These are phyloP conservation scores for Pterulicium gracile DNA, from an alignment of 1,284 basidiomycete species.

Conservation along the genomic window DNA sequence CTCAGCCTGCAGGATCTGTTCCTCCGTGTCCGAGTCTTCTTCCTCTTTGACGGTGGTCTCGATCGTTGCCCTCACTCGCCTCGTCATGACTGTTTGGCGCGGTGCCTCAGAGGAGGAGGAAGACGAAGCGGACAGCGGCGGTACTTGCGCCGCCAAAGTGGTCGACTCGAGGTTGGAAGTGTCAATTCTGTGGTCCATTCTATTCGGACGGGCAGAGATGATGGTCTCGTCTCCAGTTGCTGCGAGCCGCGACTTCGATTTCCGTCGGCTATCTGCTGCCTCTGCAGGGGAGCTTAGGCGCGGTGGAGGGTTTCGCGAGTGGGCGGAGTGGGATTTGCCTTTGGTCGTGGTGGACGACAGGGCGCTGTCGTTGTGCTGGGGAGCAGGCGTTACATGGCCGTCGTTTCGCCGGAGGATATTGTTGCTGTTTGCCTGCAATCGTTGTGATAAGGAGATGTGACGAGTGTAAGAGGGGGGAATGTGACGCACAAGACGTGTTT, in stretches of 20 bases:
- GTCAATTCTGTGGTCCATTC: too few relatives aligned
- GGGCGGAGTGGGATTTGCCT: too few relatives aligned
- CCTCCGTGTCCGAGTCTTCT: background rate
- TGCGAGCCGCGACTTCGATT: too few relatives aligned
- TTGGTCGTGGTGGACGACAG: background rate
- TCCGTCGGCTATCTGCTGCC: background rate
- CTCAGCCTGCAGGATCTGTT: background rate
- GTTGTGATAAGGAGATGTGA: conserved; percentile 13
- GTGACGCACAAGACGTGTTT: conserved; percentile 28
- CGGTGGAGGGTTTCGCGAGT: too few relatives aligned
- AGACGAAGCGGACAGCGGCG: background rate
- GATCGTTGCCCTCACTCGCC: background rate
- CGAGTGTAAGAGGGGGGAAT: conserved; percentile 8
- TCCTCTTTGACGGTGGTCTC: background rate
- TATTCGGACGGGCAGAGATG: too few relatives aligned
- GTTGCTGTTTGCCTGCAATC: background rate
- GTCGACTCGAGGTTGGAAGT: too few relatives aligned
- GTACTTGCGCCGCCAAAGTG: too few relatives aligned
- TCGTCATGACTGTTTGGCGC: background rate
- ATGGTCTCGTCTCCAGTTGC: too few relatives aligned
- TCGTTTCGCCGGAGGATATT: too few relatives aligned
- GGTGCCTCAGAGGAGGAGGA: conserved; percentile 2
- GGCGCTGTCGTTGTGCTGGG: background rate
- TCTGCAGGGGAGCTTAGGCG: background rate
- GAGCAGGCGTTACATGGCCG: background rate